Base-by-base conservation (phyloP, 768 basidiomycete genomes). In the Botryobasidium botryosum region DNA sequence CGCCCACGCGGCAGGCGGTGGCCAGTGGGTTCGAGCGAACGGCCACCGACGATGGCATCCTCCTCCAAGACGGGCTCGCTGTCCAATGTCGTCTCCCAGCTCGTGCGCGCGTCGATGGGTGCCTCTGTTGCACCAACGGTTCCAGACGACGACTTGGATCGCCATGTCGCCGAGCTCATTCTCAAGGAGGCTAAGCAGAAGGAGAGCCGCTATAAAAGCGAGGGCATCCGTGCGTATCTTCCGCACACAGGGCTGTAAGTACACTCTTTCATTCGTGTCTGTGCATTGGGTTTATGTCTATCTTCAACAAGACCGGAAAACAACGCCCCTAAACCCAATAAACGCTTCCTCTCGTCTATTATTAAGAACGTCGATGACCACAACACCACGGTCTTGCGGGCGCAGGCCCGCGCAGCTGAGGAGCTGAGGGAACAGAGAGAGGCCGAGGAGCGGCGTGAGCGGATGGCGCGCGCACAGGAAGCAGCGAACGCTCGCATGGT, bases 341-440 rank as follows among this genome's bases (percentile, higher is more conserved):
- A 67, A 45, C 59, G 63, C 12, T 70, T 70, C 50, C 53, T 70
- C 6, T 55, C 57, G 1, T 55, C 59, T 18, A 88, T 99, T 49
- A 90, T 99, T 46, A 75, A 79, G 52, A 88, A 74, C 52, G 94
- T 94, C 3, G 91, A 94, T 57, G 91, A 91, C 46, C 94, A 99
- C 56, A 99, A 99, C 61, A 77, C 79, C 61, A 76, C 81, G 10
- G 67, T 99, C 4, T 48, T 64, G 3, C 54, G 58, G 8, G 50
- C 53, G 17, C 64, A 67, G 46, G 59, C 59, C 20, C 44, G 57
- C 7, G 56, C 56, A 3, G 61, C 61, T 2, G 43, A 47, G 26
- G 40, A 52, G 36, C 49, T 47, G 29, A 49, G 50, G 53, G 48
- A 54, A 39, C 49, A 52, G 41, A 48, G 47, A 28, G 53, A 52